Conservation (phyloP, 2,329 filamentous ascomycete genomes). For the Ophiocordyceps unilateralis region DNA sequence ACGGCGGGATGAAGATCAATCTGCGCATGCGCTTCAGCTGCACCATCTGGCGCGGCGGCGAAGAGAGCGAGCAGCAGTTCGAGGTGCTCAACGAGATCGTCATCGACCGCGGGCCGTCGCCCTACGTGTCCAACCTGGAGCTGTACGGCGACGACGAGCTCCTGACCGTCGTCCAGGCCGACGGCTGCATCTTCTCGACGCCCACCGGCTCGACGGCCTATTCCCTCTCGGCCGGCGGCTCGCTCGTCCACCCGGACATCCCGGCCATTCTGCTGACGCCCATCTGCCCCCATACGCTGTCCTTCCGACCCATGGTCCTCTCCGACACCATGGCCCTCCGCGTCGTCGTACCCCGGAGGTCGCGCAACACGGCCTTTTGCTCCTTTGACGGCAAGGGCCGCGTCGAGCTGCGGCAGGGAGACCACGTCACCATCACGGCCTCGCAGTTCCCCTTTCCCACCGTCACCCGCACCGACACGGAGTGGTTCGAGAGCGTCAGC, state of each 20-base stretch:
- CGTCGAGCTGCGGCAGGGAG: conserved; percentile 79
- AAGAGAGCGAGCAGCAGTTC: conserved; percentile 82
- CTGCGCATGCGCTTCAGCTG: conserved; percentile 98
- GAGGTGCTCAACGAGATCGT: conserved; percentile 97
- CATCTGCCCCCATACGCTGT: conserved; percentile 92
- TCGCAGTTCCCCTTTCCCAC: conserved; percentile 96
- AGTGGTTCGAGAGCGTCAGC: conserved; percentile 95
- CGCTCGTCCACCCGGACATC: conserved; percentile 90
- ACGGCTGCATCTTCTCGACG: conserved; percentile 94
- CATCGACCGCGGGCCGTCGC: conserved; percentile 90
- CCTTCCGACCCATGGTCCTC: conserved; percentile 94
- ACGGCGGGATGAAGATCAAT: conserved; percentile 91
- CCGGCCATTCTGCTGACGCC: conserved; percentile 92
- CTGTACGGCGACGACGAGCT: conserved; percentile 91
- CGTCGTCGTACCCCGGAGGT: conserved; percentile 68
- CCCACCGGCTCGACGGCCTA: conserved; percentile 92
- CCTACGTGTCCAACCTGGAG: conserved; percentile 93
- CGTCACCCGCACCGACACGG: conserved; percentile 71
- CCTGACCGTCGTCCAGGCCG: conserved; percentile 86
- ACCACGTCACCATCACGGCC: conserved; percentile 90
- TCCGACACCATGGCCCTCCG: conserved; percentile 88
- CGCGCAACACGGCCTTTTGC: conserved; percentile 86
- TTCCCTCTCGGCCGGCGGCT: conserved; percentile 86
- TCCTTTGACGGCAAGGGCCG: conserved; percentile 96
- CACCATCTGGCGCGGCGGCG: conserved; percentile 70